Base-by-base conservation (phyloP, 352 stramenopile species). In the Hyaloperonospora arabidopsidis region DNA sequence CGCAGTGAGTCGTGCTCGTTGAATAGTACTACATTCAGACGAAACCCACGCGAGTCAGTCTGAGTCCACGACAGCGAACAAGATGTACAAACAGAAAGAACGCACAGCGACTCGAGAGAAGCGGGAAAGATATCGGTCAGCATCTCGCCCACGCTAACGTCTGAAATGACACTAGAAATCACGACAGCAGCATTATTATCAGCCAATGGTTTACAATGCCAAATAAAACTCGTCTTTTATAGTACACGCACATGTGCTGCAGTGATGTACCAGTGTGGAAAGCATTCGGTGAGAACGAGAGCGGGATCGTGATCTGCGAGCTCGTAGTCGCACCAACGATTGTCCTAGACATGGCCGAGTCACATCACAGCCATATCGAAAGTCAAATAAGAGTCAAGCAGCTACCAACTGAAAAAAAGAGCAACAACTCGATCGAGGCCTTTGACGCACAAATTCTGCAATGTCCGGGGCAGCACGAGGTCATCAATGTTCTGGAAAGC, bases 91-190 rank as follows among this genome's bases (percentile, higher is more conserved):
- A n/a, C 12, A 41, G 12, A 10, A 36, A 32, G 14, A 18, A 61
- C 79, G 51, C 68, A 87, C 79, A 89, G 58, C 34, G 61, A 79
- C 25, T 70, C 46, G 21, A 89, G 70, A 40, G 59, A 76, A 11
- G 68, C 47, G 0, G 79, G 79, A 45, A 89, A 87, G 32, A 87
- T 77, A 44, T 87, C 84, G 29, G 43, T 74, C 18, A 72, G 70
- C 51, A 89, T 80, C 54, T 82, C 79, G 7, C 62, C 66, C n/a
- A 87, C 61, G 21, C 46, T 58, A 46, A 89, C 65, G 52, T 89
- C 75, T 32, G 76, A 63, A 49, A 89, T 84, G 3, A 66, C 68
- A 52, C 69, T 82, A 34, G 13, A 45, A 18, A 41, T n/a, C 13
- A 41, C 25, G 8, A 32, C 49, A 40, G 34, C 12, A 45, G 18